Conservation (phyloP, 1,284 basidiomycete species). For the Austroboletus novae-zelandiae region DNA sequence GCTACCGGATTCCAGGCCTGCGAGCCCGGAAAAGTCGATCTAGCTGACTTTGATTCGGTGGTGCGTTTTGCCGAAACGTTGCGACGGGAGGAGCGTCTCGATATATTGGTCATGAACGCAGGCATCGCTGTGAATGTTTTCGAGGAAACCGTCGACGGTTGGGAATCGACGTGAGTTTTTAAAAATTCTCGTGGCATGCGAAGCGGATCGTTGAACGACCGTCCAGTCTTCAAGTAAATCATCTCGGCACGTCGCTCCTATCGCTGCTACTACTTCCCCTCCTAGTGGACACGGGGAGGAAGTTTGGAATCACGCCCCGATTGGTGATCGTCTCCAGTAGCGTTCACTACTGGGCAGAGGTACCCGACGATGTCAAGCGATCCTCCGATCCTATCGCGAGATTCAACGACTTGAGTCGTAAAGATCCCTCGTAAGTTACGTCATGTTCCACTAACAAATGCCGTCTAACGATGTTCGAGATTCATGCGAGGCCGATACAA, state of each 20-base stretch:
- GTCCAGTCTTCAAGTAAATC: conserved; percentile 24
- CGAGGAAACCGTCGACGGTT: conserved; percentile 15
- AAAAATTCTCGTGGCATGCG: too few species aligned
- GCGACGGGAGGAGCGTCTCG: conserved; percentile 11
- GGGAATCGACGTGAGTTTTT: conserved; percentile 16
- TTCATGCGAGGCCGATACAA: conserved; percentile 16
- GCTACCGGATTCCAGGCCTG: conserved; percentile 9
- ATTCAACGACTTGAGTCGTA: conserved; percentile 33
- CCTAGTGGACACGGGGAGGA: conserved; percentile 16
- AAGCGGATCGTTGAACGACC: background rate
- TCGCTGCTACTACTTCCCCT: conserved; percentile 16
- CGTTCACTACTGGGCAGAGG: conserved; percentile 21
- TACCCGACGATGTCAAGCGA: conserved; percentile 25
- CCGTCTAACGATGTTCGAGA: conserved; percentile 7
- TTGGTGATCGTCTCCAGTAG: conserved; percentile 21
- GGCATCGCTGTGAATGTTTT: background rate
- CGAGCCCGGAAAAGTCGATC: conserved; percentile 12
- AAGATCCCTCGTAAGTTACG: conserved; percentile 21
- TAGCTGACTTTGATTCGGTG: conserved; percentile 20
- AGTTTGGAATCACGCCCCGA: conserved; percentile 10
- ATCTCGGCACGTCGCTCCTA: conserved; percentile 19
- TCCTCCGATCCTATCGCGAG: conserved; percentile 31
- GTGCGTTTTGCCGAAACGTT: conserved; percentile 15
- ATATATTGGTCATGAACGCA: conserved; percentile 25
- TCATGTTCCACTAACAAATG: background rate